Base-by-base conservation (phyloP, 108 stramenopile species). In the Skeletonema grethae region DNA sequence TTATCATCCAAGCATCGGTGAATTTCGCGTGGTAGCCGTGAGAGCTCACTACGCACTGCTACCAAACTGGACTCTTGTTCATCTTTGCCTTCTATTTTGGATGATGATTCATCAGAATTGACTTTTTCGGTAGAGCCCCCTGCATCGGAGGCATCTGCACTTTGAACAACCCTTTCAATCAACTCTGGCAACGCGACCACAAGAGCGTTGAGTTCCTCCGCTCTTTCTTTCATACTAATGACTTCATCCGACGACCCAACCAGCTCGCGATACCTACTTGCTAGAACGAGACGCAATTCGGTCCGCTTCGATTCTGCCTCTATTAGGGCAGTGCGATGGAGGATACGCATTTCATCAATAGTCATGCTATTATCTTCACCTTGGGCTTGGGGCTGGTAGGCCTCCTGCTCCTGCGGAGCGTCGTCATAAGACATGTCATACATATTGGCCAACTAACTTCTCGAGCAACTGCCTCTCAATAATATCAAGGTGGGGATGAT, bases 231-330 rank as follows among this genome's bases (percentile, higher is more conserved):
- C 94, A 95, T 95, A 65, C 83, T 78, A n/a, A 87, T 69, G 31
- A 95, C 94, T 69, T 95, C 92, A 64, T 95, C 94, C 30, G 75
- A 78, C 43, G 87, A 87, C 12, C 94, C 94, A 16, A 95, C 94
- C 38, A 95, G 69, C 61, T 95, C 94, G 6, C 89, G 84, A 74
- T 95, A 95, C 6, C 94, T 89, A 41, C 84, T 86, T 3, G 94
- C 92, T 71, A 95, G 55, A 7, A 95, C 94, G 48, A 95, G 69
- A 1, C 90, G 90, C 16, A 95, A 77, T 57, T 95, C 94, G 31
- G 89, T 93, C 22, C 86, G 88, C 76, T 95, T 95, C 50, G 92
- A 86, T 79, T 93, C 90, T 22, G 91, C 94, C 0, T 91, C 90
- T n/a, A 68, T 28, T 55, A 91, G 66, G 24, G 94, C 94, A 12